Evolutionary conservation across 768 basidiomycete genomes (phyloP).

Genomic region (Psilocybe cyanescens): DNA sequence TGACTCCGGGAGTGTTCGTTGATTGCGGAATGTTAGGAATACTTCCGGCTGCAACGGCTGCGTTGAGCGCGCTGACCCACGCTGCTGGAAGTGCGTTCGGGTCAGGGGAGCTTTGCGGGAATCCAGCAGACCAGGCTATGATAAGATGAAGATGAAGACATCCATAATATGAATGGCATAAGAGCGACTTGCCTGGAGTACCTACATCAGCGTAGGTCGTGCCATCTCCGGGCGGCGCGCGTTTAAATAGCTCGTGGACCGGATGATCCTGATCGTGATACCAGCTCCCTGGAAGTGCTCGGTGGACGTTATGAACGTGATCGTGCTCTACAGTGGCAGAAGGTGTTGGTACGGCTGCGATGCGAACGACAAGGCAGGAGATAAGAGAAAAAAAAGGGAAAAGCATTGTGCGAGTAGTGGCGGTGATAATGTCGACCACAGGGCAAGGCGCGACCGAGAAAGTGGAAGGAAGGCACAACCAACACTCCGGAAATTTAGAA

Average conservation of each 20-base stretch:
- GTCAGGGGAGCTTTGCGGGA: conserved; percentile 57
- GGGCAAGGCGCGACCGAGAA: neutral
- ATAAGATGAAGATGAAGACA: neutral
- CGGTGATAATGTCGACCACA: neutral
- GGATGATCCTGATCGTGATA: conserved; percentile 65
- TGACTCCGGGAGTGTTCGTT: conserved; percentile 34
- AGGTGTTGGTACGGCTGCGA: conserved; percentile 24
- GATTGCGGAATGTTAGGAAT: conserved; percentile 73
- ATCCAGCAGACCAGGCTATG: conserved; percentile 65
- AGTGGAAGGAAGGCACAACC: neutral
- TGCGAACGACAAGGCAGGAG: conserved; percentile 27
- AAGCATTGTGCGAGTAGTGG: conserved; percentile 21
- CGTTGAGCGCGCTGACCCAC: conserved; percentile 76
- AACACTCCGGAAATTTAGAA: too few relatives aligned
- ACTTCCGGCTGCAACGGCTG: conserved; percentile 64
- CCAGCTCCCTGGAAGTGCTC: conserved; percentile 53
- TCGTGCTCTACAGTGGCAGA: conserved; percentile 29
- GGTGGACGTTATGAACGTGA: conserved; percentile 30
- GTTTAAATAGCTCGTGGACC: conserved; percentile 64
- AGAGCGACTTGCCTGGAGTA: conserved; percentile 46
- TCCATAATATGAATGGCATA: neutral
- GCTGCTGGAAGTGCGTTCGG: conserved; percentile 54
- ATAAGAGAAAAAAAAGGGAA: conserved; percentile 27
- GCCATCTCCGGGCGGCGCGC: conserved; percentile 50
- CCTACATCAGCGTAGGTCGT: conserved; percentile 58